Base-by-base conservation (phyloP, 352 stramenopile genomes). In the Phytophthora hibernalis region DNA sequence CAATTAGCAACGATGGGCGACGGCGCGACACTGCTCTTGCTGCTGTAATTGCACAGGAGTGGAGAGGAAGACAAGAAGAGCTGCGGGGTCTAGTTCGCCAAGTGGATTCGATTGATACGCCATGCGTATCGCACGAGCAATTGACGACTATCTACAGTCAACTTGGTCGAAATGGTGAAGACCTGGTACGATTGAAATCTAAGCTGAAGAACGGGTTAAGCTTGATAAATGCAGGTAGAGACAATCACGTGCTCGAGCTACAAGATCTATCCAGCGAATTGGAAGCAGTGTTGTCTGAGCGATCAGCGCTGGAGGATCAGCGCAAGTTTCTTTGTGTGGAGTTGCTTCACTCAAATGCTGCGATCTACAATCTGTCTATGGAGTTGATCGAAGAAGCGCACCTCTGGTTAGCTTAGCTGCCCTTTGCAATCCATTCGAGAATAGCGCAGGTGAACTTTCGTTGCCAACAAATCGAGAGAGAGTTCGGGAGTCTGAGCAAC, bases 21-120 rank as follows among this genome's bases (percentile, higher is more conserved):
- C 56, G 45, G 5, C 56, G 56, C 13, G 56, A 64, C n/a, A 48
- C 18, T 11, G 16, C 20, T 45, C 40, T 60, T 20, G 53, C 53
- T 38, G 42, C 53, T 51, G 12, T 60, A 30, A 43, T 51, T 30
- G 53, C 53, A 5, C 40, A 43, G 9, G 53, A 60, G 9, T 60
- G 53, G 53, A 35, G 12, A 22, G 37, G 22, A 13, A 60, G 12
- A 42, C 38, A 9, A 20, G 53, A 51, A 20, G 37, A 50, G n/a
- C 22, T 60, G 5, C 26, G 51, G 4, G 13, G 5, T 20, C 16
- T 51, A 3, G n/a, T 60, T 16, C 10, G 18, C 7, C 40, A 30
- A 26, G 15, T 9, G 7, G 38, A 43, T 18, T 18, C 5, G 26
- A 16, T n/a, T n/a, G 8, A 16, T 26, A 33, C 20, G 3, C 33